Base-by-base conservation (phyloP, 768 basidiomycete genomes). In the Aureoboletus auriporus region DNA sequence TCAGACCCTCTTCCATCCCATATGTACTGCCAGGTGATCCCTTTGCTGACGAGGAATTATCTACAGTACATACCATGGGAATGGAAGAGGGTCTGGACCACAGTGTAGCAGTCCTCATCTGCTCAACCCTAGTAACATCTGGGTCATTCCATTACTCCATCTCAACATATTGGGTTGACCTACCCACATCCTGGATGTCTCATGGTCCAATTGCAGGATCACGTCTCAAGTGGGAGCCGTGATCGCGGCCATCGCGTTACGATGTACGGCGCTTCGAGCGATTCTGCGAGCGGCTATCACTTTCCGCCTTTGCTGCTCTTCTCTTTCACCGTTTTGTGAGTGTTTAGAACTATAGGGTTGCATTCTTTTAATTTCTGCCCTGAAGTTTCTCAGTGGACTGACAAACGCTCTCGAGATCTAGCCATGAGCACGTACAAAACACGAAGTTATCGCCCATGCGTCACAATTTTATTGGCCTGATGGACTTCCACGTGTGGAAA, bases 61-160 rank as follows among this genome's bases (percentile, higher is more conserved):
- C 54, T 57, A 33, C 59, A 62, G 60, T 66, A 68, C 70, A 65
- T 74, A 74, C 73, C 72, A 74, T 74, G 73, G 67, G 73, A 73
- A 73, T 74, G 72, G 73, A 74, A 74, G 73, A 68, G 60, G 47
- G 58, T 64, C 63, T 65, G 52, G 65, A 61, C 60, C 60, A 62
- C 47, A 36, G 53, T 51, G 35, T 55, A 55, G 47, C 47, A 41
- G 47, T 42, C 54, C 33, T 31, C 10, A 43, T 43, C 49, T 36
- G 42, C 39, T 39, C 37, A 39, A 30, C 26, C 27, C 41, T 42
- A 2, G 4, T 35, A 26, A 39, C 39, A n/a, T 36, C 47, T 49
- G 35, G 28, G 31, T 46, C 41, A 36, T 33, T 37, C 44, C 20
- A 39, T 42, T 13, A 30, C 42, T 38, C 39, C 4, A 28, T 39